Conservation (phyloP, 305 asterid genomes). For the Fraxinus dipetala region DNA sequence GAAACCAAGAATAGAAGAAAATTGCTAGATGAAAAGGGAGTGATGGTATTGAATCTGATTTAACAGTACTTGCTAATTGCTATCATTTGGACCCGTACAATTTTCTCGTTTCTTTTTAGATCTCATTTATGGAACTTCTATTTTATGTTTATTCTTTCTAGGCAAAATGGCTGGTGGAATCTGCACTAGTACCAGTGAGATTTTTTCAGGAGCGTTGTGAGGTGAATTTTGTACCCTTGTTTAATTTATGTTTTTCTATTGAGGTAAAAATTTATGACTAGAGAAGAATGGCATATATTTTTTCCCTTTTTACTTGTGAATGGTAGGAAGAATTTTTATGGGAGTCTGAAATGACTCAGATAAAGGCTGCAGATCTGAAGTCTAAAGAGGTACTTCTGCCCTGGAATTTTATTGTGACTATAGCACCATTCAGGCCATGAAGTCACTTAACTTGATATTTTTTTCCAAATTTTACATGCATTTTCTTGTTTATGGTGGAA, state of each 20-base stretch:
- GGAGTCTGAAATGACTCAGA: conserved; percentile 91
- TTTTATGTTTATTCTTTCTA: conserved; percentile 25
- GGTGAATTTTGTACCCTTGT: conserved; percentile 36
- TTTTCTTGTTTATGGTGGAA: conserved; percentile 12
- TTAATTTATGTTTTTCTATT: conserved; percentile 10
- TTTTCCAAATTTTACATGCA: background rate
- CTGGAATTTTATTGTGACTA: conserved; percentile 15
- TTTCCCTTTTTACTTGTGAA: conserved; percentile 6
- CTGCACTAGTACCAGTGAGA: conserved; percentile 85
- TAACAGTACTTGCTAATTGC: background rate
- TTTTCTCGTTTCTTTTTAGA: background rate
- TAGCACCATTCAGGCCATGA: conserved; percentile 1
- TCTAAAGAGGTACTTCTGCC: conserved; percentile 72
- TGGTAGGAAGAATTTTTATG: conserved; percentile 89
- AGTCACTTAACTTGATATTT: background rate
- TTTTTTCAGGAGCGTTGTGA: conserved; percentile 96
- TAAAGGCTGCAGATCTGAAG: conserved; percentile 88
- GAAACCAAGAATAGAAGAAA: background rate
- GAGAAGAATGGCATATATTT: conserved; percentile 23
- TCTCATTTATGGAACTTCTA: conserved; percentile 10
- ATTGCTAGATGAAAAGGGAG: background rate
- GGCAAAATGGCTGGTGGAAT: conserved; percentile 98
- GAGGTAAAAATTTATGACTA: background rate
- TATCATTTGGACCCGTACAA: background rate
- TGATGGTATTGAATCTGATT: background rate